phyloP scores from a whole-genome alignment of 805 yeast species.

The Grigorovia humatica region DNA sequence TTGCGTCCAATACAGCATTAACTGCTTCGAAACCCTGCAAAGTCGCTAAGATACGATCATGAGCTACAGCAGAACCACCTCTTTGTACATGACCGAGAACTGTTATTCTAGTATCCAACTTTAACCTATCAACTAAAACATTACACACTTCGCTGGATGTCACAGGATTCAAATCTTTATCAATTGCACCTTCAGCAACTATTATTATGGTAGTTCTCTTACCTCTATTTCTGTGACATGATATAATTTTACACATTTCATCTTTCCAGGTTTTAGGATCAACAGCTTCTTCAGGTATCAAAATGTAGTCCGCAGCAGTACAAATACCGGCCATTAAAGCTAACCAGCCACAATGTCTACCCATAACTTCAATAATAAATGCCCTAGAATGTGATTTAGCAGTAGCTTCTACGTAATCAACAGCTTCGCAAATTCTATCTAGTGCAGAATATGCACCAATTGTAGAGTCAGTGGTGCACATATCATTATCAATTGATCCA shows the following conservation, averaged over 20 bases:
- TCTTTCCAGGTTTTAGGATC: slow-evolving; percentile 52
- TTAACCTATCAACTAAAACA: slow-evolving; percentile 52
- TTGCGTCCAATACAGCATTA: slow-evolving; percentile 55
- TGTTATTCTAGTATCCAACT: slow-evolving; percentile 68
- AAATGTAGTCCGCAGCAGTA: slow-evolving; percentile 69
- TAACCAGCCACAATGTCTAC: slow-evolving; percentile 84
- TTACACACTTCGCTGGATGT: slow-evolving; percentile 54
- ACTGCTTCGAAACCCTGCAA: slow-evolving; percentile 78
- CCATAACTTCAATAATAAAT: slow-evolving; percentile 83
- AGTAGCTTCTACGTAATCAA: slow-evolving; percentile 76
- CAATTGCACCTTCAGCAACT: slow-evolving; percentile 80
- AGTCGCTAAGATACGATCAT: slow-evolving; percentile 61
- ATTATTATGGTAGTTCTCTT: slow-evolving; percentile 70
- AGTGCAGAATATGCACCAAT: slow-evolving; percentile 73
- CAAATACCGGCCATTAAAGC: slow-evolving; percentile 77
- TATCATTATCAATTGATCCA: slow-evolving; percentile 73
- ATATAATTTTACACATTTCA: slow-evolving; percentile 52
- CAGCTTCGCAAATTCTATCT: slow-evolving; percentile 56
- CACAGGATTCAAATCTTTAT: slow-evolving; percentile 55
- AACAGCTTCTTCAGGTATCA: slow-evolving; percentile 74
- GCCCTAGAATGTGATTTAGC: slow-evolving; percentile 78
- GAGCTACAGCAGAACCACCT: slow-evolving; percentile 75
- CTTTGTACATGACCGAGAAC: slow-evolving; percentile 74
- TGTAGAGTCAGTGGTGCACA: slow-evolving; percentile 68
- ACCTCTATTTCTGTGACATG: slow-evolving; percentile 57